phyloP scores from a whole-genome alignment of 495 filamentous ascomycete species.

The Baudoinia panamericana region DNA sequence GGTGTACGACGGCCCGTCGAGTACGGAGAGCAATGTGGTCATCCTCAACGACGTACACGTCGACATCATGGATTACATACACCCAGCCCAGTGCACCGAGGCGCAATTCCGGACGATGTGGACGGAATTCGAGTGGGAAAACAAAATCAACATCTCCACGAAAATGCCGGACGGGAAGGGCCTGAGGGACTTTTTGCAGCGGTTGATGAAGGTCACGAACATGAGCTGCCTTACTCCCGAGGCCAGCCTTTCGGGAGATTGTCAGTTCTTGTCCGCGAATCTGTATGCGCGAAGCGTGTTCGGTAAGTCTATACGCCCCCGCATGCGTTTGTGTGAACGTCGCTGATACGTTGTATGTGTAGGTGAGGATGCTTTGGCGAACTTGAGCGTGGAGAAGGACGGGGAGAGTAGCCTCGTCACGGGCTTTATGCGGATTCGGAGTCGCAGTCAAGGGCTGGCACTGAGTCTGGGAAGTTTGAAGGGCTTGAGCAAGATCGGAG shows the following conservation, averaged over 20 bases:
- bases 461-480: slow-evolving; percentile 90
- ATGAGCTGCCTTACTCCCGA: slow-evolving; percentile 98
- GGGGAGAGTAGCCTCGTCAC: slow-evolving; percentile 91
- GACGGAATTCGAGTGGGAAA: slow-evolving; percentile 99
- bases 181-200: slow-evolving; percentile 81
- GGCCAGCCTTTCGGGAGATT: slow-evolving; percentile 91
- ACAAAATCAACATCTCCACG: slow-evolving; percentile 99
- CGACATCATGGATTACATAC: slow-evolving; percentile 99
- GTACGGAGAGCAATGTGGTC: slow-evolving; percentile 91
- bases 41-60: slow-evolving; percentile 98
- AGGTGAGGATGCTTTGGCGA: slow-evolving; percentile 98
- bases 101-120: slow-evolving; percentile 99
- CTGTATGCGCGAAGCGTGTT: slow-evolving; percentile 96
- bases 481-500: slow-evolving; percentile 64
- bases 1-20: slow-evolving; percentile 90
- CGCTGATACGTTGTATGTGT: slow-evolving; percentile 16
- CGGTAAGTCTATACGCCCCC: slow-evolving; percentile 52
- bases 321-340: neutral
- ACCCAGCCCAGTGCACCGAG: slow-evolving; percentile 90
- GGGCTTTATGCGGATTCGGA: slow-evolving; percentile 97
- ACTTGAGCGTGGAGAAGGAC: slow-evolving; percentile 95
- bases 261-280: slow-evolving; percentile 95
- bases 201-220: slow-evolving; percentile 94
- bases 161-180: slow-evolving; percentile 59
- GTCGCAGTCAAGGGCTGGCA: slow-evolving; percentile 89